A percentile compares a stretch with the other conserved stretches of the same genome.
Conservation (phyloP, 2,329 filamentous ascomycete genomes). For the Clonostachys rhizophaga region DNA sequence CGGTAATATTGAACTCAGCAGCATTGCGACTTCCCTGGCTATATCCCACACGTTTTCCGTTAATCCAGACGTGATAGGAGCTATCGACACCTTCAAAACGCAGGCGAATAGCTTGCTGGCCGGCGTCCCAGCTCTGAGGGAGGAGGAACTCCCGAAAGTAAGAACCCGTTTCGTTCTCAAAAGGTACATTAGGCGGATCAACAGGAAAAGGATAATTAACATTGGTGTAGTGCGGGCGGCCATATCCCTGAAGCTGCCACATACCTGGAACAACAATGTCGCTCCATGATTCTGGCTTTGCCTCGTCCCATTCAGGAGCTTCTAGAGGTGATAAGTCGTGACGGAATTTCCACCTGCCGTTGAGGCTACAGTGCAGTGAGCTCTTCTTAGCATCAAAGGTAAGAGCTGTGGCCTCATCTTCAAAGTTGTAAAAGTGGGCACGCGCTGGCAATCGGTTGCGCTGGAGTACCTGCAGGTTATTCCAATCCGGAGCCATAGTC, state of each 20-base stretch:
- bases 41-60: conserved; percentile 60
- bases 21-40: conserved; percentile 65
- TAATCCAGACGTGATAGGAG: conserved; percentile 66
- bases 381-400: conserved; percentile 7
- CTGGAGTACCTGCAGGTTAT: conserved; percentile 55
- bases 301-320: conserved; percentile 8
- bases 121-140: conserved; percentile 35
- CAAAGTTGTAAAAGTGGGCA: conserved; percentile 50
- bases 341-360: conserved; percentile 30
- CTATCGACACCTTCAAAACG: conserved; percentile 70
- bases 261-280: conserved; percentile 59
- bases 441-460: conserved; percentile 53
- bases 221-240: conserved; percentile 65
- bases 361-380: conserved; percentile 21
- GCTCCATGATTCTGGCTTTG: conserved; percentile 12
- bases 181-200: conserved; percentile 58
- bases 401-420: conserved; percentile 42
- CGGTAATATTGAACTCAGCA: conserved; percentile 63
- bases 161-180: conserved; percentile 60
- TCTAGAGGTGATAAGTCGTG: conserved; percentile 28
- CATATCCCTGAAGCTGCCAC: conserved; percentile 68
- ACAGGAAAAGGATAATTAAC: conserved; percentile 25
- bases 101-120: conserved; percentile 38
- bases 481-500: conserved; percentile 46
- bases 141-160: conserved; percentile 53